Conservation (phyloP, 2,329 filamentous ascomycete genomes). For the Trichothecium sympodiale region DNA sequence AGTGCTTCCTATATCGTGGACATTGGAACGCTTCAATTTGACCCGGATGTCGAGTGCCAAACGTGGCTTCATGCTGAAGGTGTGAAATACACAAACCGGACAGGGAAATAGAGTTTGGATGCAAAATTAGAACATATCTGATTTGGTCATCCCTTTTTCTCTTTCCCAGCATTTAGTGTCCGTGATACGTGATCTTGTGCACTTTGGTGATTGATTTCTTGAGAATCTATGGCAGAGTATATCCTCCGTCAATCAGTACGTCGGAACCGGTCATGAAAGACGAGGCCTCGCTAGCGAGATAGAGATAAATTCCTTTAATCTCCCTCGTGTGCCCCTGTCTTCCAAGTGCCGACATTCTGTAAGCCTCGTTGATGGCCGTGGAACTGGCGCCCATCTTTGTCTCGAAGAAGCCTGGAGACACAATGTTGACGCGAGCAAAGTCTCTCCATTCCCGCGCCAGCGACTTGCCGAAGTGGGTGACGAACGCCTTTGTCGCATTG, state of each 20-base stretch:
- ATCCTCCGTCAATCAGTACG: slow-evolving; percentile 32
- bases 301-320: slow-evolving; percentile 48
- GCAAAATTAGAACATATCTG: too few species aligned
- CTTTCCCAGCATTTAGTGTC: too few species aligned
- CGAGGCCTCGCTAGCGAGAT: slow-evolving; percentile 38
- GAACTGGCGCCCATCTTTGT: slow-evolving; percentile 41
- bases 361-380: slow-evolving; percentile 30
- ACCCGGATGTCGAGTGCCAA: too few species aligned
- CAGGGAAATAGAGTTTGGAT: too few species aligned
- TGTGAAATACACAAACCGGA: too few species aligned
- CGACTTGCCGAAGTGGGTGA: slow-evolving; percentile 44
- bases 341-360: slow-evolving; percentile 37
- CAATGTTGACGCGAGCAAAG: slow-evolving; percentile 45
- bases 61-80: too few species aligned
- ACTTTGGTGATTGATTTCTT: not conserved
- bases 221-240: slow-evolving; percentile 13
- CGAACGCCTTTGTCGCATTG: slow-evolving; percentile 43
- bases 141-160: too few species aligned
- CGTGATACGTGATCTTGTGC: not conserved
- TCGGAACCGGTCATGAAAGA: slow-evolving; percentile 40
- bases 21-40: too few species aligned
- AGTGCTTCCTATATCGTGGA: too few species aligned
- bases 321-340: slow-evolving; percentile 54
- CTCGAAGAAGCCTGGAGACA: slow-evolving; percentile 36
- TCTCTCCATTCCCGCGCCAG: slow-evolving; percentile 45